These are phyloP conservation scores for Podosphaera leucotricha DNA, from an alignment of 2,329 filamentous ascomycete species.

Conservation along the genomic window DNA sequence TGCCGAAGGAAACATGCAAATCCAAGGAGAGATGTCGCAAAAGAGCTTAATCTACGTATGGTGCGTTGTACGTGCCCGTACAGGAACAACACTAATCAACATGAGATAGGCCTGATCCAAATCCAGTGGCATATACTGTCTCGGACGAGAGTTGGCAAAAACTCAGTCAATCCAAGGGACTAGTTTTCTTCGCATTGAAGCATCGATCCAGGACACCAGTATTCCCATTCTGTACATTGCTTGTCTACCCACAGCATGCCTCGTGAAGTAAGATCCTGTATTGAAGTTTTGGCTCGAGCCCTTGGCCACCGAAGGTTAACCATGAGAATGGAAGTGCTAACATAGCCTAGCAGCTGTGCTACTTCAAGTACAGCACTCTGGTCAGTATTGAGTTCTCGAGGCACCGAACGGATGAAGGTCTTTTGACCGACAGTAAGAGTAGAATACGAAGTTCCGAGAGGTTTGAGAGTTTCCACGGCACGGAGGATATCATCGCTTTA, in stretches of 20 bases:
- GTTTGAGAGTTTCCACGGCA: constrained; percentile 67
- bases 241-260: constrained; percentile 87
- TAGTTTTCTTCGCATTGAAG: constrained; percentile 10
- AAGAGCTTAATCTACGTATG: too few relatives aligned
- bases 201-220: constrained; percentile 72
- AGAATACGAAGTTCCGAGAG: constrained; percentile 70
- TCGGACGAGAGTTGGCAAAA: background rate
- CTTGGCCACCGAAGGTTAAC: constrained; percentile 69
- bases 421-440: constrained; percentile 65
- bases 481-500: constrained; percentile 65
- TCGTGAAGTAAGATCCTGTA: constrained; percentile 73
- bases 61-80: too few relatives aligned
- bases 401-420: constrained; percentile 75
- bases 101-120: background rate
- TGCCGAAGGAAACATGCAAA: too few relatives aligned
- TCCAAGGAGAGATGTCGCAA: too few relatives aligned
- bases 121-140: background rate
- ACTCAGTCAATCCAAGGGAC: background rate
- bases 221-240: constrained; percentile 70
- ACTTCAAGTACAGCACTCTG: constrained; percentile 83
- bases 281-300: constrained; percentile 63
- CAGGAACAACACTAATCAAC: too few relatives aligned
- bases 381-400: constrained; percentile 85
- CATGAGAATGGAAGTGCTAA: constrained; percentile 73
- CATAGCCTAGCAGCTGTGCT: constrained; percentile 70